These are phyloP conservation scores for Eragrostis tef DNA, from an alignment of 202 grass and related monocot genomes.

Conservation along the genomic window DNA sequence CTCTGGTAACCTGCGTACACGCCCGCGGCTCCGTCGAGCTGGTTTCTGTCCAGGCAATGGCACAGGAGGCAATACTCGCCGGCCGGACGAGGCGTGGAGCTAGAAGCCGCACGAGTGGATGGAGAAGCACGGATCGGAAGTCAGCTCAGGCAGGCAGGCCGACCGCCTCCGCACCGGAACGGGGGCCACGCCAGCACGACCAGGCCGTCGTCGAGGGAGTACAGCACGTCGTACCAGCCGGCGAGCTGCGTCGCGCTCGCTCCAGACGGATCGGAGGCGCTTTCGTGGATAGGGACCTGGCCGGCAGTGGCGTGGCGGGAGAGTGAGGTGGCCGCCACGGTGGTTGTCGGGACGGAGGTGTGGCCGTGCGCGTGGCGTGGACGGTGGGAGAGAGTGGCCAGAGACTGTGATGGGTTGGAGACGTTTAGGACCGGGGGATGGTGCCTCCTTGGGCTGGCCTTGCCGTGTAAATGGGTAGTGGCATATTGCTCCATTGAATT, in stretches of 20 bases:
- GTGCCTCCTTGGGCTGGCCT: neutral
- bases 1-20: no score
- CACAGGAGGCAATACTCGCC: no score
- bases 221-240: no score
- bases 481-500: no score
- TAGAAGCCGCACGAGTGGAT: neutral
- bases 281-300: constrained; percentile 85
- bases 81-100: no score
- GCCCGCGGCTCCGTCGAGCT: no score
- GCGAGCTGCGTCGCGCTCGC: no score
- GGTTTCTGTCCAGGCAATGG: no score
- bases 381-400: constrained; percentile 8
- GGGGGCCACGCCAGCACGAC: no score
- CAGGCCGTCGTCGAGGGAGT: no score
- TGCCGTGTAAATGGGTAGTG: neutral
- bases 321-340: constrained; percentile 73
- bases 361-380: constrained; percentile 21
- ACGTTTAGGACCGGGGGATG: neutral
- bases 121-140: neutral
- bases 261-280: constrained; percentile 71
- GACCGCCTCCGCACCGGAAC: no score
- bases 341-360: constrained; percentile 15
- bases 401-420: constrained; percentile 9
- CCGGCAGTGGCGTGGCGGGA: constrained; percentile 65
- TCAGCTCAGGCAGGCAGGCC: no score